These are phyloP conservation scores for Talaromyces stipitatus DNA, from an alignment of 495 filamentous ascomycete genomes.

Conservation along the genomic window DNA sequence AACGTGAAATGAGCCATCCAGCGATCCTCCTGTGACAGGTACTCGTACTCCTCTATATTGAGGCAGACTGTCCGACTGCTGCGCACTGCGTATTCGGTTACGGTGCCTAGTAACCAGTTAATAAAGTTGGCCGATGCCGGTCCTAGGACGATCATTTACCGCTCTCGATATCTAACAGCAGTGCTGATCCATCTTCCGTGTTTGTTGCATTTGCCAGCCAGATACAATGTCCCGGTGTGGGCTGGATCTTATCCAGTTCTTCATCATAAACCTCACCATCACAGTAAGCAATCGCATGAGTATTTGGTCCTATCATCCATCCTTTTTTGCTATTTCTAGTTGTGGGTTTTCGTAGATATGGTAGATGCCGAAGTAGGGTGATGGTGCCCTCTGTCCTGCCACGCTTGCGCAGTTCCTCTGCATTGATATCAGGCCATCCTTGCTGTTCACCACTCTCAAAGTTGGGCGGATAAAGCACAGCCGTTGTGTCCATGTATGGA, in stretches of 20 bases:
- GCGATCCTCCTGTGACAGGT: conserved; percentile 5
- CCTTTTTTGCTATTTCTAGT: not conserved
- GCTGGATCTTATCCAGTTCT: conserved; percentile 6
- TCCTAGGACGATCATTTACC: not conserved
- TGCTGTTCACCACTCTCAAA: no score
- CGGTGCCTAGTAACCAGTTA: not conserved
- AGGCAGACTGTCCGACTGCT: conserved; percentile 7
- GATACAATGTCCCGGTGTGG: conserved; percentile 9
- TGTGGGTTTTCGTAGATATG: not conserved
- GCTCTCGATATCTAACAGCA: conserved; percentile 4
- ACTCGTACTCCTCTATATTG: conserved; percentile 4
- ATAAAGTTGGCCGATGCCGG: not conserved
- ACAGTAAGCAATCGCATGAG: conserved; percentile 10
- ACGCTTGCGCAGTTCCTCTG: conserved; percentile 2
- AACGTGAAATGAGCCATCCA: conserved; percentile 12
- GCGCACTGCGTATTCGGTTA: conserved; percentile 3
- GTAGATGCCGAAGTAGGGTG: conserved; percentile 7
- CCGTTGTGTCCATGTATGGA: conserved; percentile 9
- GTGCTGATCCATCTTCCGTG: not conserved
- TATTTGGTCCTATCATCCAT: conserved; percentile 5
- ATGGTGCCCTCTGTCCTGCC: conserved; percentile 13
- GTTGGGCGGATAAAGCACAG: conserved; percentile 5
- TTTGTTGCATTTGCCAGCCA: conserved; percentile 4
- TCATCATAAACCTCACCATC: conserved; percentile 6
- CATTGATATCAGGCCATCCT: conserved; percentile 9